Base-by-base conservation (phyloP, 2,329 filamentous ascomycete species). In the Sclerotinia nivalis region DNA sequence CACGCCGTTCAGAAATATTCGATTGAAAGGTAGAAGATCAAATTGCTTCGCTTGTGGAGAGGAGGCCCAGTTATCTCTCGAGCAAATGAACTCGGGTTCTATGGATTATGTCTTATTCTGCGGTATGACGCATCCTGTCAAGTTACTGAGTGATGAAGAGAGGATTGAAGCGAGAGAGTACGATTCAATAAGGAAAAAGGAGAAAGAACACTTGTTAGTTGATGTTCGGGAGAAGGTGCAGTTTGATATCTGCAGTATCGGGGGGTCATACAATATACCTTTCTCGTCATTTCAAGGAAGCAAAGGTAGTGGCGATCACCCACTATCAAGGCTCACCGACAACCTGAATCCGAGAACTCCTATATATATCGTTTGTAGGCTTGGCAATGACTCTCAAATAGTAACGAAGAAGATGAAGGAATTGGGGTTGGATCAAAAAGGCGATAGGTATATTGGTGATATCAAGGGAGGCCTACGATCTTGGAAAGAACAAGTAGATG, bases 51-150 rank as follows among this genome's bases (percentile, higher is more conserved):
- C 91, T 0, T 99, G 96, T 78, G 91, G 91, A 0, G 81, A 85
- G 0, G 80, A 84, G 12, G 84, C 87, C 0, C 87, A 83, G 9
- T 84, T 97, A 15, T 90, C 89, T 0, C 78, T 87, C 10, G 83
- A 89, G 15, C 86, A 84, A 10, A 80, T 97, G 66, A 82, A 80
- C 28, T 85, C 84, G 0, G 90, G 91, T 0, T 89, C 87, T 7
- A 82, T 94, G 60, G 93, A 97, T 77, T 98, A 98, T 78, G 85
- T 91, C 0, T 88, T 90, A 66, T 97, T 98, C 77, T 98, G 95
- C 77, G 93, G 94, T 6, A 84, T 88, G 0, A 79, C 81, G 1
- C 73, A 69, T 77, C 85, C 88, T 0, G 82, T 90, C 25, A 80
- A 83, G 13, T 72, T 91, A 4, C 83, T 97, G 0, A 77, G 76